Evolutionary conservation across 805 yeast species (phyloP).

Genomic region (Zygosaccharomyces lentus): DNA sequence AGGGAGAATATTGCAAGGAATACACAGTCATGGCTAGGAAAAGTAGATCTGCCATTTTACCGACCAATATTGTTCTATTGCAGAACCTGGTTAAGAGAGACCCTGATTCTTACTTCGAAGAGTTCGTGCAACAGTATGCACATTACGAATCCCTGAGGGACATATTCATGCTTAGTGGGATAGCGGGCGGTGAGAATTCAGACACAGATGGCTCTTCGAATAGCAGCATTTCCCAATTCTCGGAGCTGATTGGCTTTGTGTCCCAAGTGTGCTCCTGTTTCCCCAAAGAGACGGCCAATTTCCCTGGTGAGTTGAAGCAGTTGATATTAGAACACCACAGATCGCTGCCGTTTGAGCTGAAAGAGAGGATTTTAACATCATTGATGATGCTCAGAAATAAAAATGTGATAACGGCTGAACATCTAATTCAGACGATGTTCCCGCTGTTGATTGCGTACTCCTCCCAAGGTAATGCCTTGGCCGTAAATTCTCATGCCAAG

Average conservation of each 20-base stretch:
- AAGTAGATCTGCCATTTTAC: constrained; percentile 89
- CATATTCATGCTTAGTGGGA: constrained; percentile 63
- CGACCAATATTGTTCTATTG: constrained; percentile 83
- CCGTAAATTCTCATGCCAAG: constrained; percentile 63
- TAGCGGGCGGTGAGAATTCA: constrained; percentile 31
- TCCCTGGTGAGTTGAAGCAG: constrained; percentile 74
- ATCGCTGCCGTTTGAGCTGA: constrained; percentile 73
- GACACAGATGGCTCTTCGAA: constrained; percentile 40
- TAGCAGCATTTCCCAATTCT: constrained; percentile 48
- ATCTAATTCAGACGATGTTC: constrained; percentile 78
- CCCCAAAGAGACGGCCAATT: constrained; percentile 80
- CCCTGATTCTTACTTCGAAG: constrained; percentile 91
- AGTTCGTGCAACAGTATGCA: constrained; percentile 84
- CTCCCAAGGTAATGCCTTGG: constrained; percentile 41
- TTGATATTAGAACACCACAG: constrained; percentile 72
- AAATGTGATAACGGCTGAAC: constrained; percentile 71
- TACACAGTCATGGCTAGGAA: constrained; percentile 62
- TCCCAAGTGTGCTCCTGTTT: constrained; percentile 88
- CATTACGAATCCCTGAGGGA: constrained; percentile 91
- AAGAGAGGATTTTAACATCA: constrained; percentile 88
- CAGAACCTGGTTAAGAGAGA: constrained; percentile 93
- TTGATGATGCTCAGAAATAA: constrained; percentile 87
- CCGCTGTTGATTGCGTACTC: constrained; percentile 73
- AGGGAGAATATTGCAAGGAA: not conserved
- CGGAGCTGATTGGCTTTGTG: constrained; percentile 83